Conservation (phyloP, 768 basidiomycete species). For the Trametes maxima region DNA sequence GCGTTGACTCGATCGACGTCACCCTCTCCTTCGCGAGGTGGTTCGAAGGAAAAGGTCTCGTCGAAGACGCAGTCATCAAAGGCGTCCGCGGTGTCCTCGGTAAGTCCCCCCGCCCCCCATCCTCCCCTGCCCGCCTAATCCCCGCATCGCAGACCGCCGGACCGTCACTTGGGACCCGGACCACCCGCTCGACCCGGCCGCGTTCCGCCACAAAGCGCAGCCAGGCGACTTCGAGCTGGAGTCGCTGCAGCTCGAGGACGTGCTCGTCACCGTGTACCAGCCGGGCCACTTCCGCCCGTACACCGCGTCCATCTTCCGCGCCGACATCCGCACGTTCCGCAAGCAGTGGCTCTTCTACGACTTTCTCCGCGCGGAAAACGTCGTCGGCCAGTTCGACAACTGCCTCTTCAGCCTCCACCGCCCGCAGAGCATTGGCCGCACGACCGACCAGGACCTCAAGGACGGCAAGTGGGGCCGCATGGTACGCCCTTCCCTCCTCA, state of each 20-base stretch:
- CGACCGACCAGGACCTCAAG: constrained; percentile 81
- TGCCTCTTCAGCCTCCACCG: constrained; percentile 95
- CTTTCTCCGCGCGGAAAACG: constrained; percentile 84
- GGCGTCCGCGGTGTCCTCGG: constrained; percentile 94
- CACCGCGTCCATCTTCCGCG: constrained; percentile 91
- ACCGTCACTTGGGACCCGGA: constrained; percentile 85
- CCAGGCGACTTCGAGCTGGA: constrained; percentile 93
- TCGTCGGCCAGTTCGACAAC: constrained; percentile 97
- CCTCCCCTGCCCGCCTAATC: neutral
- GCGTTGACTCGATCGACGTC: constrained; percentile 93
- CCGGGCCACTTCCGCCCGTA: constrained; percentile 91
- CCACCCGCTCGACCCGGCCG: constrained; percentile 76
- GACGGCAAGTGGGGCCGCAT: constrained; percentile 87
- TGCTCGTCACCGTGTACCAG: constrained; percentile 93
- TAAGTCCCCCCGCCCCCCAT: constrained; percentile 29
- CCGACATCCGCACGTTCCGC: constrained; percentile 78
- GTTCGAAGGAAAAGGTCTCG: constrained; percentile 93
- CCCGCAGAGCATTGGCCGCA: constrained; percentile 93
- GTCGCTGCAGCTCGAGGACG: constrained; percentile 87
- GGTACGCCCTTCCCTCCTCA: constrained; percentile 48
- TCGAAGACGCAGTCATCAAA: constrained; percentile 88
- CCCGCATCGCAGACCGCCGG: constrained; percentile 66
- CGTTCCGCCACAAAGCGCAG: constrained; percentile 71
- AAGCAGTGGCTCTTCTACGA: constrained; percentile 98
- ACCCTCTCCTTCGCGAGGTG: constrained; percentile 88